These are phyloP conservation scores for Neocucurbitaria cava DNA, from an alignment of 2,329 filamentous ascomycete species.

Conservation along the genomic window DNA sequence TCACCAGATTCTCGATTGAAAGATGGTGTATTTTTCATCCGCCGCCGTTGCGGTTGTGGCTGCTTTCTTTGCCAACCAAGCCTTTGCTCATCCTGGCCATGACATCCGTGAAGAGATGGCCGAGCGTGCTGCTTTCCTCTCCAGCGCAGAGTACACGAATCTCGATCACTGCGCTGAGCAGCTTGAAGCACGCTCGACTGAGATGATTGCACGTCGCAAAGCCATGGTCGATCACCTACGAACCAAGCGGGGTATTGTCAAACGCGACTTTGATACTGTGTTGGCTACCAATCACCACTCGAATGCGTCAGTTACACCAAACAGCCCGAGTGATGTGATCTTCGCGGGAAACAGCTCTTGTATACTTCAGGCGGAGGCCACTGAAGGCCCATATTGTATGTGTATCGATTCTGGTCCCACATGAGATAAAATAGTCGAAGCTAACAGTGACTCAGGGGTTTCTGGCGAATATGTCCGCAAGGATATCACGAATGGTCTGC, in stretches of 20 bases:
- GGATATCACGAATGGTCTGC: constrained; percentile 55
- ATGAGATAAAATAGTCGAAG: constrained; percentile 7
- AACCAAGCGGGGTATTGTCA: constrained; percentile 26
- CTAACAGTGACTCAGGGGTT: constrained; percentile 23
- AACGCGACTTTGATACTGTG: constrained; percentile 22
- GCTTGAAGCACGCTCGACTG: constrained; percentile 42
- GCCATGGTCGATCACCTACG: constrained; percentile 47
- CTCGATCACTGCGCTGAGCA: constrained; percentile 49
- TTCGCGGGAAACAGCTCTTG: constrained; percentile 33
- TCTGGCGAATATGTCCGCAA: constrained; percentile 47
- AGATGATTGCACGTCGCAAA: constrained; percentile 47
- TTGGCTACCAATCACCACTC: constrained; percentile 32
- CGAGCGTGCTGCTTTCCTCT: constrained; percentile 27
- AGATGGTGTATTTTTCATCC: constrained; percentile 9
- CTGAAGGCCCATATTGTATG: constrained; percentile 45
- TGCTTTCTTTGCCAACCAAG: constrained; percentile 1
- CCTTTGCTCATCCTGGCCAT: constrained; percentile 18
- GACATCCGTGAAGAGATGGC: constrained; percentile 17
- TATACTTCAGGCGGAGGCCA: constrained; percentile 34
- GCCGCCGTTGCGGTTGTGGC: constrained; percentile 11
- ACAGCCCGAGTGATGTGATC: constrained; percentile 20
- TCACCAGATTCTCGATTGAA: neutral
- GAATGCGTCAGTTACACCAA: constrained; percentile 15
- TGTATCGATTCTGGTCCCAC: neutral
- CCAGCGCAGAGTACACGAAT: constrained; percentile 40